Evolutionary conservation across 2,329 filamentous ascomycete species (phyloP), one percentile per base, ranked within the genome.

Genomic region (Phoma herbarum): DNA sequence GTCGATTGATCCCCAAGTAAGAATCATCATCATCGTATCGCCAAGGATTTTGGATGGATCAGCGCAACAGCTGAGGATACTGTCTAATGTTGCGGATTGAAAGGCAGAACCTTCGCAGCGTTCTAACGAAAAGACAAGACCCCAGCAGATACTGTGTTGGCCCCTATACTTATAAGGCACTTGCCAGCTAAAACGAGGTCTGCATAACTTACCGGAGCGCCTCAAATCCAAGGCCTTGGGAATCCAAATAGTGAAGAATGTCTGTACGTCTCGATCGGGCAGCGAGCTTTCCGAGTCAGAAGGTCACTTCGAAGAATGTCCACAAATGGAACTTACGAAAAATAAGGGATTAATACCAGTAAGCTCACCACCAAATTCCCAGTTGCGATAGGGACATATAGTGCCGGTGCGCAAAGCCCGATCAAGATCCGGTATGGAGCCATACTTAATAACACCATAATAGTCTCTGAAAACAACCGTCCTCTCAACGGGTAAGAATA

Each of bases 101-200:
- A 2, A 0, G 16, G 5, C 16, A 2, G 5, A 3, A 35, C 11
- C 16, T 35, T 8, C 9, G 5, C 9, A 39, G 3, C 8, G 6
- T 10, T 4, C 1, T 2, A 20, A 20, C 16, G 1, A 1, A 9
- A 2, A n/a, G 1, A 7, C 16, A 7, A 35, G 2, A 10, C 35
- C 35, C 7, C n/a, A 39, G 18, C 7, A 39, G 7, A 20, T 3
- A 39, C 9, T 39, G 2, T 10, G 8, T 11, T 39, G n/a, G 3
- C 11, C 1, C 9, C 35, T 39, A 8, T 39, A 8, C 2, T 4
- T 3, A 3, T 39, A 0, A 39, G 35, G 11, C 3, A 39, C 5
- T 3, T 2, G 6, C 1, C 9, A 39, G 4, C 1, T 1, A 11
- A 20, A 11, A n/a, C n/a, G n/a, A n/a, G 3, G n/a, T 5, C 2